A percentile compares a stretch with the other conserved stretches of the same genome.
Evolutionary conservation across 2,329 filamentous ascomycete genomes (phyloP).

Genomic region (Hypoxylon sp.): DNA sequence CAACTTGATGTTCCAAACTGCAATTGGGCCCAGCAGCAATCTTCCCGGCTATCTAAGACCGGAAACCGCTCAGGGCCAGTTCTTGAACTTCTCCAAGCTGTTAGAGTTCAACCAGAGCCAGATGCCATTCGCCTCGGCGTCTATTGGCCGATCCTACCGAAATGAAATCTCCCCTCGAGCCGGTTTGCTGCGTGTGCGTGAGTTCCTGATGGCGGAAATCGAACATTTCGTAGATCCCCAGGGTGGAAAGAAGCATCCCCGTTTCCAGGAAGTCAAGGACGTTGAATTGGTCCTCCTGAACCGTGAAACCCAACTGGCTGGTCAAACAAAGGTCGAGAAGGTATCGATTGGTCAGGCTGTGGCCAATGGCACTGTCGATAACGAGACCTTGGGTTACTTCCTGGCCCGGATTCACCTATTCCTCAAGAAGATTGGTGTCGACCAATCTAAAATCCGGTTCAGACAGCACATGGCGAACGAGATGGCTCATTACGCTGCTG

Average conservation of each 20-base stretch:
- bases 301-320: slow-evolving; percentile 85
- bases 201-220: slow-evolving; percentile 99
- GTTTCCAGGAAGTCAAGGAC: slow-evolving; percentile 87
- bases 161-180: slow-evolving; percentile 97
- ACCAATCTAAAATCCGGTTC: slow-evolving; percentile 90
- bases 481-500: slow-evolving; percentile 86
- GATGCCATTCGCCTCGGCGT: slow-evolving; percentile 97
- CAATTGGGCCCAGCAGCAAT: slow-evolving; percentile 92
- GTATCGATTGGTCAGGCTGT: slow-evolving; percentile 90
- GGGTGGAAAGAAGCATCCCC: slow-evolving; percentile 91
- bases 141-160: slow-evolving; percentile 96
- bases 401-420: slow-evolving; percentile 93
- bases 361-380: slow-evolving; percentile 84
- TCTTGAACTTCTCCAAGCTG: slow-evolving; percentile 85
- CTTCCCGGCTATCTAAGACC: slow-evolving; percentile 87
- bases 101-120: slow-evolving; percentile 94
- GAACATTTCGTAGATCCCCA: slow-evolving; percentile 98
- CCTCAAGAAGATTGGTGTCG: slow-evolving; percentile 87
- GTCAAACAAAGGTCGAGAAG: slow-evolving; percentile 79
- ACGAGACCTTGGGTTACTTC: slow-evolving; percentile 98
- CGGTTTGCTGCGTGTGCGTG: slow-evolving; percentile 91
- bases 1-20: slow-evolving; percentile 99
- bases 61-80: slow-evolving; percentile 98
- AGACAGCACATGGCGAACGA: slow-evolving; percentile 84
- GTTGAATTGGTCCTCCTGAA: slow-evolving; percentile 87